Evolutionary conservation across 768 basidiomycete genomes (phyloP).

Genomic region (Tephrocybe sp.): DNA sequence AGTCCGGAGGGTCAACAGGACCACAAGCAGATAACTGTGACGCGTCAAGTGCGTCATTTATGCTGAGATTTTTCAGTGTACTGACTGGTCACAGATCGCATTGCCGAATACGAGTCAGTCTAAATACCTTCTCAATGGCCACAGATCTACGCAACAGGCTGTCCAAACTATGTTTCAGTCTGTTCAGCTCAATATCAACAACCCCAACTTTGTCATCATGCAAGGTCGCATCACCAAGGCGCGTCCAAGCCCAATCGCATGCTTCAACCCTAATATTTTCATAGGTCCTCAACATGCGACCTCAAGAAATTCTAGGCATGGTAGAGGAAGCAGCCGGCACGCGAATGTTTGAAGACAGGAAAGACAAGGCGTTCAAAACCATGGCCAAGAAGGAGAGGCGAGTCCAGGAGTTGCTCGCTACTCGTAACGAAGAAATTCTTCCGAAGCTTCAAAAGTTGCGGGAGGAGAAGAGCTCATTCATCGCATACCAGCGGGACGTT

Average conservation of each 20-base stretch:
- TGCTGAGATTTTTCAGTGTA: neutral
- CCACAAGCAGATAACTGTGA: slow-evolving; percentile 89
- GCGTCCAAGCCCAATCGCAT: slow-evolving; percentile 7
- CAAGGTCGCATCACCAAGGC: slow-evolving; percentile 99
- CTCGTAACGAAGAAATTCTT: slow-evolving; percentile 86
- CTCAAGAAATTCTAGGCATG: slow-evolving; percentile 96
- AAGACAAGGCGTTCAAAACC: slow-evolving; percentile 93
- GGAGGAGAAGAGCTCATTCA: slow-evolving; percentile 81
- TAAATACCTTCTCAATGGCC: slow-evolving; percentile 95
- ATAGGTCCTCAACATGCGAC: slow-evolving; percentile 94
- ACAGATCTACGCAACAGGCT: slow-evolving; percentile 81
- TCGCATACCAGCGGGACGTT: slow-evolving; percentile 87
- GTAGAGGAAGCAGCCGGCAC: slow-evolving; percentile 98
- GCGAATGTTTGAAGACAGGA: slow-evolving; percentile 98
- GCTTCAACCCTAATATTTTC: neutral
- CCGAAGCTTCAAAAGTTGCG: slow-evolving; percentile 93
- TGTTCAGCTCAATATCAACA: slow-evolving; percentile 98
- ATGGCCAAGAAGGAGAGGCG: slow-evolving; percentile 98
- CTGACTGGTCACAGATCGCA: slow-evolving; percentile 59
- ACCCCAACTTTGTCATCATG: slow-evolving; percentile 99
- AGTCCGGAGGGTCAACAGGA: slow-evolving; percentile 83
- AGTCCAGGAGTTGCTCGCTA: slow-evolving; percentile 80
- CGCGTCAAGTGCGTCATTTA: slow-evolving; percentile 71
- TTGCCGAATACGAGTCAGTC: slow-evolving; percentile 89
- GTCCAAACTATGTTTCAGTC: slow-evolving; percentile 94